Base-by-base conservation (phyloP, 1,284 basidiomycete species). In the Leucoagaricus sp. region DNA sequence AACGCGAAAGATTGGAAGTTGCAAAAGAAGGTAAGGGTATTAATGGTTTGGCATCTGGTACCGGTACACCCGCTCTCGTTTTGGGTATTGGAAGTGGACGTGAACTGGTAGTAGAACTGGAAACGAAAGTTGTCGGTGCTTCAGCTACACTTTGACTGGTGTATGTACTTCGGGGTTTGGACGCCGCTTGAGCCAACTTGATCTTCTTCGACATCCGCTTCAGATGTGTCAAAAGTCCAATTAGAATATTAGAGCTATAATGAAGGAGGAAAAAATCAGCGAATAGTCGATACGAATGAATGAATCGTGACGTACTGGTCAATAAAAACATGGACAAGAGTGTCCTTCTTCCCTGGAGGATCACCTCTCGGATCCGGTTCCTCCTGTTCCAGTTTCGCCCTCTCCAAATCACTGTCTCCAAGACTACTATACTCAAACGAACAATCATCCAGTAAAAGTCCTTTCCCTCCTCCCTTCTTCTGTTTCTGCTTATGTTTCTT, bases 271-370 rank as follows among this genome's bases (percentile, higher is more conserved):
- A 25, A 19, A n/a, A 28, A 29, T 15, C 3, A 44, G 34, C 36
- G 17, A 4, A 10, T 46, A 26, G 13, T 15, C 25, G 15, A 23
- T 13, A 25, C 25, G 23, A 26, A 56, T 17, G 36, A 10, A 29
- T 42, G 25, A 49, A 57, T 51, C 82, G 77, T 60, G 36, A 63
- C 65, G 36, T 72, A 93, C 90, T 94, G 90, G 69, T 95, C 93
- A 60, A 95, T 81, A 70, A 94, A 94, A 62, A 94, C 82, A 72
- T 95, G 91, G 44, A 91, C 83, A 60, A 87, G 69, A 10, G 82
- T 80, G 64, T 89, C 86, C 40, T 75, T 76, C 25, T 67, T 71
- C 52, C 63, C 68, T 23, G 74, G 72, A 25, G 67, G 59, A 29
- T 69, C 68, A 40, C 77, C 77, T 41, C 75, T 69, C 5, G 77